Evolutionary conservation across 352 stramenopile genomes (phyloP).

Genomic region (Pythium volutum): DNA sequence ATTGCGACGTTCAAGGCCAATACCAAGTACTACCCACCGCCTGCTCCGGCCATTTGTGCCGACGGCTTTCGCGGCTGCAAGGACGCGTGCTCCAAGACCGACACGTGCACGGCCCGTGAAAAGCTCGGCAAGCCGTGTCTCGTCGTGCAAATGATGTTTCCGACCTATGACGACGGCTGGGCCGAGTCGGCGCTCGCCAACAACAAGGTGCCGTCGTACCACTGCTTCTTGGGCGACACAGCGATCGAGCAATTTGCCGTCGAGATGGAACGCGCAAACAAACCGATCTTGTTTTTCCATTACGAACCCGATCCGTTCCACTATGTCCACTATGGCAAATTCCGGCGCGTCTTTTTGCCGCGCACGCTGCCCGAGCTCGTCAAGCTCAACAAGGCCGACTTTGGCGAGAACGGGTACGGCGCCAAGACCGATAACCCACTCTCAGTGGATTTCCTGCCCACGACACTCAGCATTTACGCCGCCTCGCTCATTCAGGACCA

Average conservation of each 20-base stretch:
- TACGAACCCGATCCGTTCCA: constrained; percentile 51
- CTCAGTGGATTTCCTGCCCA: constrained; percentile 33
- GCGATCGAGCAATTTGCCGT: constrained; percentile 20
- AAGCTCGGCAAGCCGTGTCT: constrained; percentile 30
- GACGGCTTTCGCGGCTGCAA: constrained; percentile 35
- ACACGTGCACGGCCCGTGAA: constrained; percentile 36
- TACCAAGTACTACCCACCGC: constrained; percentile 35
- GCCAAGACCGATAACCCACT: constrained; percentile 35
- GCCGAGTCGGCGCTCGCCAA: constrained; percentile 36
- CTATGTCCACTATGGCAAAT: constrained; percentile 27
- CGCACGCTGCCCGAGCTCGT: constrained; percentile 21
- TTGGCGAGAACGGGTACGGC: constrained; percentile 48
- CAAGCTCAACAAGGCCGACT: constrained; percentile 20
- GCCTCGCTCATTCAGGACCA: constrained; percentile 22
- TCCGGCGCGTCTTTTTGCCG: constrained; percentile 42
- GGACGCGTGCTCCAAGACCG: constrained; percentile 37
- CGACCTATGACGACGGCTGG: constrained; percentile 32
- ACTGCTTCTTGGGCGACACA: constrained; percentile 35
- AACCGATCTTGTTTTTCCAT: constrained; percentile 44
- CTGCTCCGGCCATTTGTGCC: constrained; percentile 12
- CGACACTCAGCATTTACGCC: constrained; percentile 33
- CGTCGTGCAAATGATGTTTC: constrained; percentile 37
- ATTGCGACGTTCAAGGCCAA: constrained; percentile 23
- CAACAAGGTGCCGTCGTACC: constrained; percentile 40
- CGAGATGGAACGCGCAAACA: constrained; percentile 16